Percentiles rank a stretch among this genome's conserved stretches.
Evolutionary conservation across 2,329 filamentous ascomycete species (phyloP).

Genomic region (Talaromyces sp.): DNA sequence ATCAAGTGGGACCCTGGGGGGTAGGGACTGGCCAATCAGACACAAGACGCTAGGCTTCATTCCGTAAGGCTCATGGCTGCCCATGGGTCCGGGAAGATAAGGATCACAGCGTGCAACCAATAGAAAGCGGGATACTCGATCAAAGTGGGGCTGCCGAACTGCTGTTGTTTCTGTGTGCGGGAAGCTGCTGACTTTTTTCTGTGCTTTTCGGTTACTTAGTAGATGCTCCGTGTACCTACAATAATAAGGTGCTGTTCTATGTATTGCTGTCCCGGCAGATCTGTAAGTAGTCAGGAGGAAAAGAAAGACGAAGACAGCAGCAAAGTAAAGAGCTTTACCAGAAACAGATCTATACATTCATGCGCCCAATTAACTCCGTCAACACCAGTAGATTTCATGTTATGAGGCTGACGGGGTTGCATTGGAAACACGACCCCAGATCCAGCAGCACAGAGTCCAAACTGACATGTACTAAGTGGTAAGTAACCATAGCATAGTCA

Average conservation of each 20-base stretch:
- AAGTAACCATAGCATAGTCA: not conserved
- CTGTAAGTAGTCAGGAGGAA: not conserved
- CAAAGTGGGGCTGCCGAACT: not conserved
- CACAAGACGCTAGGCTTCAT: not conserved
- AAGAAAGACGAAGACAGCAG: not conserved
- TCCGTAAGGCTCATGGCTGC: not conserved
- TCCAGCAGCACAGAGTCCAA: not conserved
- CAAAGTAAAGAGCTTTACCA: not conserved
- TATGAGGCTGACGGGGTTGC: not conserved
- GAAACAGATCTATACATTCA: not conserved
- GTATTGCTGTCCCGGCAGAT: too few species aligned
- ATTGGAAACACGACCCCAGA: constrained; percentile 7
- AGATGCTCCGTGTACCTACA: too few species aligned
- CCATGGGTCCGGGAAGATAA: constrained; percentile 5
- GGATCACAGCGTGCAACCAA: not conserved
- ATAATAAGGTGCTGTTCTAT: too few species aligned
- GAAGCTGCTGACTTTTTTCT: not conserved
- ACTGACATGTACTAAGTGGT: too few species aligned
- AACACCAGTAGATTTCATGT: not conserved
- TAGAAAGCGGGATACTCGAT: not conserved
- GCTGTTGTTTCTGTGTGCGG: not conserved
- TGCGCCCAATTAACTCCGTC: not conserved
- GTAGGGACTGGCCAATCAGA: not conserved
- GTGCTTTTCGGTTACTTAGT: too few species aligned
- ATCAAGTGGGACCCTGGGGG: not conserved